A percentile compares a stretch with the other conserved stretches of the same genome.
These are phyloP conservation scores for Ophiobolus disseminans DNA, from an alignment of 2,329 filamentous ascomycete genomes.

Conservation along the genomic window DNA sequence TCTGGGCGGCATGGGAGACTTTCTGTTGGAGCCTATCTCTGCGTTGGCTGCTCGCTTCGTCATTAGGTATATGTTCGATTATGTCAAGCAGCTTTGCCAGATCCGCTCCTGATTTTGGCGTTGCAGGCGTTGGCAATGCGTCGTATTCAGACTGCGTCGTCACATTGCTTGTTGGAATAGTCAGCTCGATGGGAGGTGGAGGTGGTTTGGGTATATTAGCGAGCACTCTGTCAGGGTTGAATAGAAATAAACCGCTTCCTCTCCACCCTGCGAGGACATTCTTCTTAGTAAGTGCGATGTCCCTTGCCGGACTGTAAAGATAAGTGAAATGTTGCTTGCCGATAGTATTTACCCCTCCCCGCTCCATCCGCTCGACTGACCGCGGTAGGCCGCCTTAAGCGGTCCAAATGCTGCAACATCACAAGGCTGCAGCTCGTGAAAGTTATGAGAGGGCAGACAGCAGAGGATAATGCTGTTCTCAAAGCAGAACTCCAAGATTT, in stretches of 20 bases:
- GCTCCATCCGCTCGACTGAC: constrained; percentile 8
- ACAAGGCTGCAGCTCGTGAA: constrained; percentile 23
- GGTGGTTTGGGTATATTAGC: constrained; percentile 30
- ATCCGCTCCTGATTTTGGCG: constrained; percentile 14
- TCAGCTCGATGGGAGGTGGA: no score
- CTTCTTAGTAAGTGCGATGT: constrained; percentile 26
- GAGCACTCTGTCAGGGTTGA: constrained; percentile 20
- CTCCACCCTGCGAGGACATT: constrained; percentile 29
- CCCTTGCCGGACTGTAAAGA: constrained; percentile 26
- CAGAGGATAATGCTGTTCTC: constrained; percentile 30
- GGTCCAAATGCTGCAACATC: constrained; percentile 15
- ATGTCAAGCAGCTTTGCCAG: constrained; percentile 15
- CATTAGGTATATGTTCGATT: constrained; percentile 20
- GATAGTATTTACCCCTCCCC: constrained; percentile 13
- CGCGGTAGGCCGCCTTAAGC: constrained; percentile 16
- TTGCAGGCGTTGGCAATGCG: constrained; percentile 17
- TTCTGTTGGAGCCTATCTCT: no score
- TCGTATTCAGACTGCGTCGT: constrained; percentile 14
- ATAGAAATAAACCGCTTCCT: constrained; percentile 29
- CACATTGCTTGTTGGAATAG: constrained; percentile 10
- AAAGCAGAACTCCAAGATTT: constrained; percentile 42
- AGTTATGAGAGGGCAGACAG: constrained; percentile 14
- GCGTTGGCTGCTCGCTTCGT: constrained; percentile 17
- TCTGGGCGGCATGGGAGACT: no score
- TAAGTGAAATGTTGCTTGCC: constrained; percentile 19